Evolutionary conservation across 805 yeast genomes (phyloP), one percentile per base, ranked within the genome.

Genomic region (Maudiozyma serrabonitensis): DNA sequence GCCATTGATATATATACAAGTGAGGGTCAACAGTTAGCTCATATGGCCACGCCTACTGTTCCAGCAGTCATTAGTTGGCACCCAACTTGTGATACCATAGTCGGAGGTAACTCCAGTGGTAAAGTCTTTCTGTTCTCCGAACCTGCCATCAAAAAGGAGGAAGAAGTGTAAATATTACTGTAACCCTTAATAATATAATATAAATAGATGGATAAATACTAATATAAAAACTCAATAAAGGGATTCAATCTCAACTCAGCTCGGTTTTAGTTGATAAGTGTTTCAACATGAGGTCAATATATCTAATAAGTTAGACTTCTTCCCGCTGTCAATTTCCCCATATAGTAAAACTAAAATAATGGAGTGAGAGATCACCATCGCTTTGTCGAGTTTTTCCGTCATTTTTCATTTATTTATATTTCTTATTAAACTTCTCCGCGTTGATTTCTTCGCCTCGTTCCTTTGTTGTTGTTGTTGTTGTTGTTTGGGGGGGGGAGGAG

Each of bases 21-120:
- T 47, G 69, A 78, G 26, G 98, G 98, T 1, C 73, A 75, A 38
- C 89, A 84, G 54, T 59, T 91, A 12, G 95, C 89, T 0, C 95
- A 87, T 62, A 64, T 91, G 35, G 74, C 78, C 1, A 79, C 91
- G 64, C 84, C 95, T 0, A 91, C 95, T 1, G 96, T 93, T 2
- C 98, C 99, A 0, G 97, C 98, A 0, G 97, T 86, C 1, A 75
- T 82, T 15, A 72, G 78, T 15, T 76, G 91, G 70, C 98, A 93
- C 63, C 95, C 90, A 1, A 77, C 86, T 0, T 76, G 82, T 58
- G 88, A 91, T 64, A 89, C 97, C 96, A 67, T 85, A 5, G 89
- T 79, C 3, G 99, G 99, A 1, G 98, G 96, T 9, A 86, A 90
- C 52, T 93, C 97, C 19, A 86, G 95, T 59, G 98, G 98, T 7